Conservation (phyloP, 306 rosid species). For the Medicago ruthenica region DNA sequence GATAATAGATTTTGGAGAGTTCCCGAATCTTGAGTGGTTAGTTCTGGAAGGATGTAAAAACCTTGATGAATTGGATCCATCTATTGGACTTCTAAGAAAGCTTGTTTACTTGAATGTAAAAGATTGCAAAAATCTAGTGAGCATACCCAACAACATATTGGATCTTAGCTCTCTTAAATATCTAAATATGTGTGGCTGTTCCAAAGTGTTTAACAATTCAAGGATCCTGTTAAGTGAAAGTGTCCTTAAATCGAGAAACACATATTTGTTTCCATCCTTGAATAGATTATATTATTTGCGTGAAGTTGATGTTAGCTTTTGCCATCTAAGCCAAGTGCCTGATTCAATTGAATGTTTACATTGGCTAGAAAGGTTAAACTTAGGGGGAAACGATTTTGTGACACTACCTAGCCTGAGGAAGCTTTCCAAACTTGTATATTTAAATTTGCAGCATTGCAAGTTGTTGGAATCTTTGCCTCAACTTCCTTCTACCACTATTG, state of each 20-base stretch:
- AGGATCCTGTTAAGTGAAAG: too few species aligned
- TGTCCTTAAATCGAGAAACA: neutral
- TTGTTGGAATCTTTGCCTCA: neutral
- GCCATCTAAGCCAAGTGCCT: neutral
- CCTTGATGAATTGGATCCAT: neutral
- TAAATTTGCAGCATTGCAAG: neutral
- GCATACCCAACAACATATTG: neutral
- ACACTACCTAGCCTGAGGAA: neutral
- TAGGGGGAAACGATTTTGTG: neutral
- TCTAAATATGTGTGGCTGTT: neutral
- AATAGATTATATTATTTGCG: neutral
- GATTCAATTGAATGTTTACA: neutral
- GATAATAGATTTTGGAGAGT: neutral
- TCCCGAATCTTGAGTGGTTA: neutral
- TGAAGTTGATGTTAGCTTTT: neutral
- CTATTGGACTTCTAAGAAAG: neutral
- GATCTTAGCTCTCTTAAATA: neutral
- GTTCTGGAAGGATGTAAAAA: neutral
- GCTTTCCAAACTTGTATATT: neutral
- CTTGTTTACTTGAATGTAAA: neutral
- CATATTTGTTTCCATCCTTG: neutral
- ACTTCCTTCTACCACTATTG: neutral
- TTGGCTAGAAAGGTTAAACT: neutral
- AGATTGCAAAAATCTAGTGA: neutral
- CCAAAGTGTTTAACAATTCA: neutral